These are phyloP conservation scores for Elsinoe fawcettii DNA, from an alignment of 2,329 filamentous ascomycete species.

Conservation along the genomic window DNA sequence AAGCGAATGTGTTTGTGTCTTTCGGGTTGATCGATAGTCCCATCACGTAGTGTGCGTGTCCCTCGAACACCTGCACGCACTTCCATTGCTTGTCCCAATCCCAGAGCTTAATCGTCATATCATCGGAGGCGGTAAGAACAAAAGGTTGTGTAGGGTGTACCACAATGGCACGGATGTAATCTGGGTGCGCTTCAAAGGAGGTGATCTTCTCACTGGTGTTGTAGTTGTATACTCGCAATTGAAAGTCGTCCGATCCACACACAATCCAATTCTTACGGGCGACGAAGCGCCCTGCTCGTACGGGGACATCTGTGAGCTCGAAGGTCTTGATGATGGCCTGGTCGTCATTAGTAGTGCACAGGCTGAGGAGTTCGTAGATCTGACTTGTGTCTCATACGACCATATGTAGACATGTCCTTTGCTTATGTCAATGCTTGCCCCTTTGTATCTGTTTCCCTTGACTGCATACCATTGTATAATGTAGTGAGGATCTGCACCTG, in stretches of 20 bases:
- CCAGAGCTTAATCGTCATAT: conserved; percentile 98
- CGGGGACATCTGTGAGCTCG: conserved; percentile 95
- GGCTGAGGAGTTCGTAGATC: background rate
- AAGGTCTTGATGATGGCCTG: conserved; percentile 94
- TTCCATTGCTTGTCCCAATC: conserved; percentile 99
- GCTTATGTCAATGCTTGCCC: conserved; percentile 3
- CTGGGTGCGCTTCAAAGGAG: conserved; percentile 92
- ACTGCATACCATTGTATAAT: conserved; percentile 74
- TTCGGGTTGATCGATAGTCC: conserved; percentile 95
- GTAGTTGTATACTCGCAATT: conserved; percentile 90
- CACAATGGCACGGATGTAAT: conserved; percentile 95
- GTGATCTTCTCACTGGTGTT: conserved; percentile 99
- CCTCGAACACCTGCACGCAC: conserved; percentile 93
- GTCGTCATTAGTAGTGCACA: conserved; percentile 21
- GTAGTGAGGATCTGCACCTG: conserved; percentile 64
- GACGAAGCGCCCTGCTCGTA: conserved; percentile 92
- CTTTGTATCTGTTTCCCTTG: conserved; percentile 2
- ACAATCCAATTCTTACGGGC: conserved; percentile 88
- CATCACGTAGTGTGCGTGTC: conserved; percentile 96
- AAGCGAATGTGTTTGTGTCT: conserved; percentile 58
- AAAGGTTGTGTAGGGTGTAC: conserved; percentile 95
- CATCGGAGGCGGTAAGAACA: conserved; percentile 90
- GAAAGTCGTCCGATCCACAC: conserved; percentile 81
- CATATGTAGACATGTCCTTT: conserved; percentile 96
- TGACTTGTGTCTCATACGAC: conserved; percentile 82